These are phyloP conservation scores for Phytophthora podocarpi DNA, from an alignment of 352 stramenopile genomes.

Conservation along the genomic window DNA sequence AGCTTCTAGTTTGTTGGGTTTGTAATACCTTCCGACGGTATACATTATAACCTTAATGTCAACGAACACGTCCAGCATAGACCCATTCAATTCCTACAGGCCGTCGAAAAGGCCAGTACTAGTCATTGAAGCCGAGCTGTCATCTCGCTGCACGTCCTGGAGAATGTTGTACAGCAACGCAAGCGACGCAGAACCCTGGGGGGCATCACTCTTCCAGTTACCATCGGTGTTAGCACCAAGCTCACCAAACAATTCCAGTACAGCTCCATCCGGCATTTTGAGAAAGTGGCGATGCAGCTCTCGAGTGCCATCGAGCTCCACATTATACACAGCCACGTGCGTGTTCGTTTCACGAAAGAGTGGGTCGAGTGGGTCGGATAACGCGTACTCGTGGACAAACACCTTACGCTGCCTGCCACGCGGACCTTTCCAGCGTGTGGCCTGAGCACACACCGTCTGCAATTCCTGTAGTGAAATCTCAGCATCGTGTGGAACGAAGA, in stretches of 20 bases:
- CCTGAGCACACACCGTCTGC: constrained; percentile 59
- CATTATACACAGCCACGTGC: constrained; percentile 86
- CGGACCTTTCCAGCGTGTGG: constrained; percentile 66
- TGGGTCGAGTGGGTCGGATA: constrained; percentile 72
- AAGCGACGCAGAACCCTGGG: constrained; percentile 38
- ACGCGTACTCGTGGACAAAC: constrained; percentile 81
- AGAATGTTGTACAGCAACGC: constrained; percentile 62
- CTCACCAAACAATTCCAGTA: constrained; percentile 88
- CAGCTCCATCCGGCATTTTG: constrained; percentile 77
- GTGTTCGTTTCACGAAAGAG: constrained; percentile 68
- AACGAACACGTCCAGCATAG: too few relatives aligned
- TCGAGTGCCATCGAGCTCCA: constrained; percentile 54
- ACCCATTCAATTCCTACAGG: constrained; percentile 25
- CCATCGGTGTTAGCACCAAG: constrained; percentile 41
- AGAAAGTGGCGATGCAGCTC: constrained; percentile 90
- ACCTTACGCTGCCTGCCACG: constrained; percentile 71
- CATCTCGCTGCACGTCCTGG: constrained; percentile 44
- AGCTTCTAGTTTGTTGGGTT: too few relatives aligned
- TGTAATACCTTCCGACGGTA: too few relatives aligned
- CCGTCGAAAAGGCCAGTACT: constrained; percentile 21
- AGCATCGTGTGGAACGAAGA: constrained; percentile 91
- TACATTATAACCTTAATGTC: too few relatives aligned
- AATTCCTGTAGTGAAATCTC: constrained; percentile 85
- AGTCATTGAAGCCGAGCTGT: constrained; percentile 8
- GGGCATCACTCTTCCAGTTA: constrained; percentile 45